Evolutionary conservation across 148 eudicot species (phyloP).

Genomic region (Nepenthes mirabilis): DNA sequence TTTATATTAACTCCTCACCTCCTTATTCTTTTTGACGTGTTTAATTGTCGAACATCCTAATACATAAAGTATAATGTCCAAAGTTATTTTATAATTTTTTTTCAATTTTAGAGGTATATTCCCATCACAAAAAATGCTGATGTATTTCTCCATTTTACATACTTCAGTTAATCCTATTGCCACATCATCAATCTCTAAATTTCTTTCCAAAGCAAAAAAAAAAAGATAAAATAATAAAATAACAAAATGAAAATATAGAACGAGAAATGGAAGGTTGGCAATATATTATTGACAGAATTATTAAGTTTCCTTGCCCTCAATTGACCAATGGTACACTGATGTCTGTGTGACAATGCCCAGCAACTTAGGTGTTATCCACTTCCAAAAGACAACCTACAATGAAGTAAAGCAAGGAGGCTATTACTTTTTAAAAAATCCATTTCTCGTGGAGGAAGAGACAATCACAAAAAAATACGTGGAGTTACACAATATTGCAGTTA

Average conservation of each 20-base stretch:
- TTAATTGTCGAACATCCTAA: too few relatives aligned
- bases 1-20: too few relatives aligned
- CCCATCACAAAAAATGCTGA: too few relatives aligned
- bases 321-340: slow-evolving; percentile 87
- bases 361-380: slow-evolving; percentile 83
- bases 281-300: not conserved
- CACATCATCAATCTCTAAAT: too few relatives aligned
- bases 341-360: slow-evolving; percentile 85
- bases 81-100: too few relatives aligned
- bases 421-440: not conserved
- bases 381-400: slow-evolving; percentile 83
- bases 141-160: too few relatives aligned
- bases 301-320: slow-evolving; percentile 44
- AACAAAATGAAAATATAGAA: not conserved
- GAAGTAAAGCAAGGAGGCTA: not conserved
- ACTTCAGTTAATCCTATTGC: too few relatives aligned
- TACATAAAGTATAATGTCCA: too few relatives aligned
- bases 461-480: not conserved
- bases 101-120: too few relatives aligned
- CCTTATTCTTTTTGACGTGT: too few relatives aligned
- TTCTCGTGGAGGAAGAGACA: not conserved
- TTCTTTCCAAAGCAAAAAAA: too few relatives aligned
- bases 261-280: not conserved
- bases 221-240: too few relatives aligned
- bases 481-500: not conserved